Evolutionary conservation across 768 basidiomycete species (phyloP).

Genomic region (Megacollybia marginata): DNA sequence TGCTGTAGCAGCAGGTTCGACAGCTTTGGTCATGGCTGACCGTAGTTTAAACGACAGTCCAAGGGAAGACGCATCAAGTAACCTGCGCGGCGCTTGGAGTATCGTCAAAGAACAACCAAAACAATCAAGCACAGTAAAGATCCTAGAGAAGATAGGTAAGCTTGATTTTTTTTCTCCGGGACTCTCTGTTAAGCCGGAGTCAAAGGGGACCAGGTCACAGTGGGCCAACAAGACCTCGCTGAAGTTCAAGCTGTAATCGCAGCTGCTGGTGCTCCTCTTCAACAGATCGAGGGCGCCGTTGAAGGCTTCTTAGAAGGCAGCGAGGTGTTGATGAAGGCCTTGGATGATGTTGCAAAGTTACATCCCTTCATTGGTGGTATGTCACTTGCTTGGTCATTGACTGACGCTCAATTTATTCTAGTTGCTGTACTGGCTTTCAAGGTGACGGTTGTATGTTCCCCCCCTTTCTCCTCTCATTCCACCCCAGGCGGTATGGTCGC

Average conservation of each 20-base stretch:
- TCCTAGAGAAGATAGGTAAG: neutral
- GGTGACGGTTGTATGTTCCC: conserved; percentile 1
- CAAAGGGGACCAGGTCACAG: neutral
- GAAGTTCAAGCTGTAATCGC: neutral
- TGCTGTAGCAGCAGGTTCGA: too few relatives aligned
- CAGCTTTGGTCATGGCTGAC: neutral
- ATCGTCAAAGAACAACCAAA: neutral
- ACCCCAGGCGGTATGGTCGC: conserved; percentile 29
- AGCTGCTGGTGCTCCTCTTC: neutral
- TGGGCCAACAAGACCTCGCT: neutral
- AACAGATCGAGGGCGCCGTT: neutral
- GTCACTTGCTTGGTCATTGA: neutral
- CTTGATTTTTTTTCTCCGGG: neutral
- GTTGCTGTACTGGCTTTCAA: conserved; percentile 13
- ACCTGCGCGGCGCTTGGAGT: neutral
- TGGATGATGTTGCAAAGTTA: conserved; percentile 18
- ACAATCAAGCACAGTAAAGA: neutral
- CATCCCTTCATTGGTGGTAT: conserved; percentile 22
- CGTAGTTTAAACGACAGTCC: neutral
- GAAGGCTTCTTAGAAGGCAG: neutral
- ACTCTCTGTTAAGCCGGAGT: neutral
- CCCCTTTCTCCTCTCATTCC: conserved; percentile 18
- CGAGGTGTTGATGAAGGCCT: conserved; percentile 12
- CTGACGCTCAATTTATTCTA: too few relatives aligned
- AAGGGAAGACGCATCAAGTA: neutral